A percentile compares a stretch with the other conserved stretches of the same genome.
Evolutionary conservation across 805 yeast species (phyloP).

Genomic region (Lipomyces sp.): DNA sequence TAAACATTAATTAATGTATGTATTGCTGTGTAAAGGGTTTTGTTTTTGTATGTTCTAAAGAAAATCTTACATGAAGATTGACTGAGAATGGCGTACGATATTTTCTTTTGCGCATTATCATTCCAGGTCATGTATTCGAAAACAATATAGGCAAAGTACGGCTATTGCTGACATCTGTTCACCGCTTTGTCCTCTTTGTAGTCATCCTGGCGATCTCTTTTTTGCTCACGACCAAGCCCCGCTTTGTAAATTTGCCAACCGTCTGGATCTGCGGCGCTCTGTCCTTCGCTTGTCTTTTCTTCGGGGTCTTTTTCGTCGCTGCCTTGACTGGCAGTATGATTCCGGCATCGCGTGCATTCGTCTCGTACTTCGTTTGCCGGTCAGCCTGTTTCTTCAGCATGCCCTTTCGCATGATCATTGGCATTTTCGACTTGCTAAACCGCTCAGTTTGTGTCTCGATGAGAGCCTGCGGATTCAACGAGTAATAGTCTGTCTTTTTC

Average conservation of each 20-base stretch:
- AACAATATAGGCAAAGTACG: too few species aligned
- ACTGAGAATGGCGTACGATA: too few species aligned
- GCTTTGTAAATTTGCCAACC: constrained; percentile 72
- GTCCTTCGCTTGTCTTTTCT: constrained; percentile 46
- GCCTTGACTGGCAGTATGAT: constrained; percentile 63
- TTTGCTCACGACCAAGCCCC: constrained; percentile 70
- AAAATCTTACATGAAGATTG: too few species aligned
- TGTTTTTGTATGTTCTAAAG: too few species aligned
- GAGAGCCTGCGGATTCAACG: constrained; percentile 20
- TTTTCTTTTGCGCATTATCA: too few species aligned
- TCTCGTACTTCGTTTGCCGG: constrained; percentile 57
- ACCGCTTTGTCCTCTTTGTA: not conserved
- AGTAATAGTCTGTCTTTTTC: constrained; percentile 31
- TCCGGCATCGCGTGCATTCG: constrained; percentile 85
- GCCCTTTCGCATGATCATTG: constrained; percentile 85
- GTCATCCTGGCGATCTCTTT: constrained; percentile 56
- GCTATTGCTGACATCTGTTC: too few species aligned
- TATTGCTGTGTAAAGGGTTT: too few species aligned
- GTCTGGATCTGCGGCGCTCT: constrained; percentile 75
- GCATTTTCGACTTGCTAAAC: constrained; percentile 60
- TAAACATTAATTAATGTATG: too few species aligned
- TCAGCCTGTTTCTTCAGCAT: constrained; percentile 58
- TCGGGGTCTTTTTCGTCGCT: constrained; percentile 34
- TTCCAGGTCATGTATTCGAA: too few species aligned
- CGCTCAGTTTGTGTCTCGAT: constrained; percentile 2